Base-by-base conservation (phyloP, 2,329 filamentous ascomycete species). In the Clonostachys rosea region DNA sequence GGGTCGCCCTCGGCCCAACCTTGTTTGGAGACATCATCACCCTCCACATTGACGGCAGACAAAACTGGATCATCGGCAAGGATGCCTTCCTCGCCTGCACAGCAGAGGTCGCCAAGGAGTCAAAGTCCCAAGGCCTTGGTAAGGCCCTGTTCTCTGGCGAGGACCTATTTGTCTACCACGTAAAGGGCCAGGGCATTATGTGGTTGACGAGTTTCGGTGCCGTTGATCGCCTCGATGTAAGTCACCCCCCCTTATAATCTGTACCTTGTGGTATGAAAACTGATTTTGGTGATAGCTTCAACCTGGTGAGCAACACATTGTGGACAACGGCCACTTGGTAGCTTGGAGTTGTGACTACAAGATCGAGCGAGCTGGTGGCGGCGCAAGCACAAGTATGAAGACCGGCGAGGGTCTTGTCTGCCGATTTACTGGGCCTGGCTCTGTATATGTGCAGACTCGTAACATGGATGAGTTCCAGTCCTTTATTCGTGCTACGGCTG, bases 241-340 rank as follows among this genome's bases (percentile, higher is more conserved):
- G 53, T 49, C 14, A n/a, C 42, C 8, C 36, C 24, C 24, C 35
- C 9, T 44, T 10, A 10, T 30, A 30, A 10, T 30, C 2, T 10
- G 9, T 30, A 10, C 3, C 2, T 30, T 30, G 24, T 10, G 3
- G 8, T 10, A 30, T 10, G 90, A 96, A 59, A 96, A 96, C 58
- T 90, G 90, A 4, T 52, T 17, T 47, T 56, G 9, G 52, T 54
- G 10, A 51, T 52, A 55, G 53, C 48, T 56, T n/a, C 49, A 49
- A 45, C 45, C 50, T 13, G 52, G 49, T 10, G 50, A 56, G 45
- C 50, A 56, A 41, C 54, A 56, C 37, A 54, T 54, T 43, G 54
- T 56, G 48, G 90, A 96, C 59, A 96, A 96, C 58, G 90, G 90
- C 4, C 54, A 56, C 17, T 49, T 56, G 9, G 54, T 56, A 10